A percentile compares a stretch with the other conserved stretches of the same genome.
Conservation (phyloP, 2,329 filamentous ascomycete genomes). For the Sclerotinia trifoliorum region DNA sequence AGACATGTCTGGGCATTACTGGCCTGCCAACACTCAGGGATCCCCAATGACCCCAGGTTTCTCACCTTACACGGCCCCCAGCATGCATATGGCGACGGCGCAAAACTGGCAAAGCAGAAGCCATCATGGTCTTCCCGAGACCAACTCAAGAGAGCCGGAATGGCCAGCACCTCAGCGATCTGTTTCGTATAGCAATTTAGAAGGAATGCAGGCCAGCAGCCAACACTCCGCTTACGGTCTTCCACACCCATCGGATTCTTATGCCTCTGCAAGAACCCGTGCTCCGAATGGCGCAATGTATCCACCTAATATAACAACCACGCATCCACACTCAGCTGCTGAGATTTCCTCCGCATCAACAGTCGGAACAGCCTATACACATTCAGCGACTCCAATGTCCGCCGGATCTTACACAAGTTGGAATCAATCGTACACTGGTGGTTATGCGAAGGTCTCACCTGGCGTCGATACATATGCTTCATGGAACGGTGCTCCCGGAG, state of each 20-base stretch:
- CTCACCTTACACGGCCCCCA: conserved; percentile 48
- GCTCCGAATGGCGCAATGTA: conserved; percentile 30
- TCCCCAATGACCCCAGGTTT: conserved; percentile 52
- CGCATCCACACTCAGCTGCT: conserved; percentile 27
- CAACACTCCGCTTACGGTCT: conserved; percentile 34
- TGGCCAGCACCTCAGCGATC: conserved; percentile 40
- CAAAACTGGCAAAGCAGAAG: conserved; percentile 37
- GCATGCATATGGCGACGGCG: conserved; percentile 37
- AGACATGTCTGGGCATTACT: conserved; percentile 46
- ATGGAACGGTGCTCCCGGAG: conserved; percentile 32
- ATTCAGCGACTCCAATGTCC: conserved; percentile 25
- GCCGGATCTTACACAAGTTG: conserved; percentile 33
- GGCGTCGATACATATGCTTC: conserved; percentile 33
- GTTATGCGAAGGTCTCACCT: conserved; percentile 34
- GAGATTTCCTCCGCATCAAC: conserved; percentile 31
- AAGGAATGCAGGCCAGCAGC: conserved; percentile 36
- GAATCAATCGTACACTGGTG: conserved; percentile 33
- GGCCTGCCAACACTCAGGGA: conserved; percentile 52
- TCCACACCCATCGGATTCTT: conserved; percentile 19
- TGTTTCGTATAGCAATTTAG: conserved; percentile 40
- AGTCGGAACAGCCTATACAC: conserved; percentile 30
- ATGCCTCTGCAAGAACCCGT: conserved; percentile 13
- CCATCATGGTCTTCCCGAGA: conserved; percentile 34
- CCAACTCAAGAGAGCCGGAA: conserved; percentile 35
- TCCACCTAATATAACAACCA: conserved; percentile 34